Conservation (phyloP, 108 stramenopile species). For the Fragilariopsis cylindrus region DNA sequence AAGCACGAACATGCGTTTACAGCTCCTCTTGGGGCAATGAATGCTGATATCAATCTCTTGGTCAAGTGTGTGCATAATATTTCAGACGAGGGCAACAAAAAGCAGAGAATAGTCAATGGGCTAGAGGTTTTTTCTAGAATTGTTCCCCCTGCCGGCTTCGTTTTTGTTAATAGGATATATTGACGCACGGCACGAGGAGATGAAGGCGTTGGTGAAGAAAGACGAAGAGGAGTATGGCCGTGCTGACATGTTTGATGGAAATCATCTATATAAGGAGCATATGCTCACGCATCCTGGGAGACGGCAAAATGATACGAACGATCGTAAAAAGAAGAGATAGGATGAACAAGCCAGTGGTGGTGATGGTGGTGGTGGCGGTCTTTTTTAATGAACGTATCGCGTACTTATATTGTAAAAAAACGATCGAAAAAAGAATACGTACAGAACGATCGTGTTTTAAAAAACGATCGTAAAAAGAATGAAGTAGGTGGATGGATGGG, state of each 20-base stretch:
- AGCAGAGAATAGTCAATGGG: neutral
- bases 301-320: neutral
- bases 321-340: too few relatives aligned
- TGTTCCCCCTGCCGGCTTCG: neutral
- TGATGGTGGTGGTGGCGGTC: too few relatives aligned
- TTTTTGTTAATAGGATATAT: neutral
- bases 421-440: too few relatives aligned
- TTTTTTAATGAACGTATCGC: too few relatives aligned
- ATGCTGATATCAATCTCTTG: neutral
- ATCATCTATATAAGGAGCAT: neutral
- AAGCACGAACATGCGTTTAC: conserved; percentile 6
- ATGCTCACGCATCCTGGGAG: conserved; percentile 9
- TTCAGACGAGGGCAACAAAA: neutral
- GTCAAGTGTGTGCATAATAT: neutral
- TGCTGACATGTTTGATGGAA: conserved; percentile 10
- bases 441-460: too few relatives aligned
- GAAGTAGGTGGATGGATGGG: too few relatives aligned
- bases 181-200: neutral
- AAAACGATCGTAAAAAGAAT: too few relatives aligned
- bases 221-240: conserved; percentile 7
- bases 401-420: too few relatives aligned
- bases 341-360: too few relatives aligned
- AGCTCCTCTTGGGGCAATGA: neutral
- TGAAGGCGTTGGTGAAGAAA: neutral
- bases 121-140: neutral